These are phyloP conservation scores for Chamaenerion angustifolium DNA, from an alignment of 345 rosid genomes.

Conservation along the genomic window DNA sequence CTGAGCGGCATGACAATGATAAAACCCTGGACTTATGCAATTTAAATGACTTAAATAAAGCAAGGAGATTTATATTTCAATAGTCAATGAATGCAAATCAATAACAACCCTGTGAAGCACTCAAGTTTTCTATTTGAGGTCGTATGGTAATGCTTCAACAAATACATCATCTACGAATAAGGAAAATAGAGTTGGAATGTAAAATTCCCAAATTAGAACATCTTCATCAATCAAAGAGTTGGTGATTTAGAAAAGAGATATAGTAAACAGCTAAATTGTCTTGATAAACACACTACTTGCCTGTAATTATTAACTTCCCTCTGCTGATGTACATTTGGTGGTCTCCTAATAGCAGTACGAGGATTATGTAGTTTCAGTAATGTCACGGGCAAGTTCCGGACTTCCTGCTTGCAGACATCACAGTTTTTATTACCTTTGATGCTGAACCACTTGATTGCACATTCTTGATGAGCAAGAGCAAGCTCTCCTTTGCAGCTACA, in stretches of 20 bases:
- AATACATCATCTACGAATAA: no score
- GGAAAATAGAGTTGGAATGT: no score
- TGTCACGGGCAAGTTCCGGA: slow-evolving; percentile 43
- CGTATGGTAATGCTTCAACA: no score
- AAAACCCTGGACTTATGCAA: no score
- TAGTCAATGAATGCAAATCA: no score
- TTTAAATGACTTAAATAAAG: no score
- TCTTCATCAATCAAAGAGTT: not conserved
- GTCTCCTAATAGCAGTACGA: slow-evolving; percentile 18
- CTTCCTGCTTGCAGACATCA: slow-evolving; percentile 52
- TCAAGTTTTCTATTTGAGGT: no score
- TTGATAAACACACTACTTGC: slow-evolving; percentile 16
- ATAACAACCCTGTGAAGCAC: no score
- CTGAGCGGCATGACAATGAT: no score
- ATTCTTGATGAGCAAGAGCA: slow-evolving; percentile 54
- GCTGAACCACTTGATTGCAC: slow-evolving; percentile 56
- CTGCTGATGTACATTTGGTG: slow-evolving; percentile 14
- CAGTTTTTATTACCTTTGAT: slow-evolving; percentile 45
- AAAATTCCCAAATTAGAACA: no score
- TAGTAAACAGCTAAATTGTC: not conserved
- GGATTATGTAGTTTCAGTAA: slow-evolving; percentile 28
- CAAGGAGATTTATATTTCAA: no score
- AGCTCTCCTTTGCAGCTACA: slow-evolving; percentile 59
- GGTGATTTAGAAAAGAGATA: no score
- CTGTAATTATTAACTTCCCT: slow-evolving; percentile 22